Evolutionary conservation across 768 basidiomycete genomes (phyloP).

Genomic region (Tricholoma flavovirens): DNA sequence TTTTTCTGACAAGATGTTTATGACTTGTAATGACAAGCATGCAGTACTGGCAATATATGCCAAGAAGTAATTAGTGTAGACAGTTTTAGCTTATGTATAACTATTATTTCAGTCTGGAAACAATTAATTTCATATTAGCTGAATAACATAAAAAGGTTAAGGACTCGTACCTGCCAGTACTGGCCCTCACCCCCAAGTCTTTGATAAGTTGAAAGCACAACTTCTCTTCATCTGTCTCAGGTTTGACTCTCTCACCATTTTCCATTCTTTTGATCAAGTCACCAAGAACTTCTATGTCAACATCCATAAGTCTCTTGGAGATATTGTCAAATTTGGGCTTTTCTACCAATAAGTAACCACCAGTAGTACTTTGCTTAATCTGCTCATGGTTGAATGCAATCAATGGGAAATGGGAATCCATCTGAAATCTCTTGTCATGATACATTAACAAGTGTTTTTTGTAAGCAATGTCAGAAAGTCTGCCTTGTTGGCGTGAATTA

Average conservation of each 20-base stretch:
- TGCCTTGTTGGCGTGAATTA: constrained; percentile 7
- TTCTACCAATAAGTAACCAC: neutral
- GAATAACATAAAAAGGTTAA: too few relatives aligned
- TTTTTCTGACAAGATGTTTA: too few relatives aligned
- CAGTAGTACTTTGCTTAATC: constrained; percentile 3
- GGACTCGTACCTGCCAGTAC: too few relatives aligned
- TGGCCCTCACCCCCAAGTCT: too few relatives aligned
- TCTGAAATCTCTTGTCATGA: neutral
- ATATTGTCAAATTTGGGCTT: neutral
- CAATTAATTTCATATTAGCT: too few relatives aligned
- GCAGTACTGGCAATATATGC: too few relatives aligned
- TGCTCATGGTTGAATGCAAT: constrained; percentile 1
- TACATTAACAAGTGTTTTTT: neutral
- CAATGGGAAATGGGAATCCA: neutral
- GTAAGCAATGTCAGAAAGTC: neutral
- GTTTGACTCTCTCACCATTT: constrained; percentile 11
- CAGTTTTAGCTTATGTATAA: too few relatives aligned
- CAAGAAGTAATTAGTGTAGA: too few relatives aligned
- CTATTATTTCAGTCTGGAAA: too few relatives aligned
- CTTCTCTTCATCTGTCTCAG: constrained; percentile 15
- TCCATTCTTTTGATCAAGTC: neutral
- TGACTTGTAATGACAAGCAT: too few relatives aligned
- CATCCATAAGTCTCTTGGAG: neutral
- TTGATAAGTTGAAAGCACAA: constrained; percentile 11
- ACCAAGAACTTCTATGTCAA: too few relatives aligned